Percentiles rank a stretch among this genome's conserved stretches.
phyloP scores from a whole-genome alignment of 495 filamentous ascomycete species.

The Cercophora sp. region DNA sequence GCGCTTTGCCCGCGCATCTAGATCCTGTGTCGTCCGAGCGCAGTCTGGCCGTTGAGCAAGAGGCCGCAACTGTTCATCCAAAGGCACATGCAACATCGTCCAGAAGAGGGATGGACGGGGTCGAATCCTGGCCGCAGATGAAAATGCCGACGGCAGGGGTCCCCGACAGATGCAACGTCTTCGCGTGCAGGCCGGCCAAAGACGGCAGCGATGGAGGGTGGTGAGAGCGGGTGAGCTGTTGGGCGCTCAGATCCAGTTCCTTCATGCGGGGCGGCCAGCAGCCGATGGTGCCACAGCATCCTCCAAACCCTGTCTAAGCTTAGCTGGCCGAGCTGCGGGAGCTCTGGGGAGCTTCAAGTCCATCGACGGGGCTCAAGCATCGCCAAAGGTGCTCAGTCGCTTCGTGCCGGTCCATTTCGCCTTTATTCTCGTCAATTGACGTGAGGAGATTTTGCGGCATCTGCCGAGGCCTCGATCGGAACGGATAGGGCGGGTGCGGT shows the following conservation, averaged over 20 bases:
- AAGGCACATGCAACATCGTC: not conserved
- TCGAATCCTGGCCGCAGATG: not conserved
- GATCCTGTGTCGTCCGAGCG: not conserved
- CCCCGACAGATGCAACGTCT: slow-evolving; percentile 15
- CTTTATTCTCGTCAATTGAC: not conserved
- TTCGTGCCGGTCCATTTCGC: too few relatives aligned
- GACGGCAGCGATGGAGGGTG: not conserved
- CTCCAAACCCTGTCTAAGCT: too few relatives aligned
- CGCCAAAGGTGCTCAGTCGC: too few relatives aligned
- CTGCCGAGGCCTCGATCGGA: too few relatives aligned
- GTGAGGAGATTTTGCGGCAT: too few relatives aligned
- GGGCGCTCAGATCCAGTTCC: slow-evolving; percentile 14
- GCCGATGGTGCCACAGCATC: too few relatives aligned
- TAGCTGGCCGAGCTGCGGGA: too few relatives aligned
- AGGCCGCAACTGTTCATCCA: slow-evolving; percentile 1
- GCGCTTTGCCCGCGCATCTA: not conserved
- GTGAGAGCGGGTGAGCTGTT: too few relatives aligned
- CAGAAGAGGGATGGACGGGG: not conserved
- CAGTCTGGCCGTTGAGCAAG: not conserved
- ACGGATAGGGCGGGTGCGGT: not conserved
- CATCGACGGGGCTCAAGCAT: too few relatives aligned
- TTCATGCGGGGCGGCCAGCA: slow-evolving; percentile 16
- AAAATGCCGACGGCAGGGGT: slow-evolving; percentile 12
- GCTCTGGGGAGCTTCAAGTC: too few relatives aligned
- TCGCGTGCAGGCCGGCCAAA: not conserved